Evolutionary conservation across 169 alveolate species (phyloP).

Genomic region (Miamiensis avidus): DNA sequence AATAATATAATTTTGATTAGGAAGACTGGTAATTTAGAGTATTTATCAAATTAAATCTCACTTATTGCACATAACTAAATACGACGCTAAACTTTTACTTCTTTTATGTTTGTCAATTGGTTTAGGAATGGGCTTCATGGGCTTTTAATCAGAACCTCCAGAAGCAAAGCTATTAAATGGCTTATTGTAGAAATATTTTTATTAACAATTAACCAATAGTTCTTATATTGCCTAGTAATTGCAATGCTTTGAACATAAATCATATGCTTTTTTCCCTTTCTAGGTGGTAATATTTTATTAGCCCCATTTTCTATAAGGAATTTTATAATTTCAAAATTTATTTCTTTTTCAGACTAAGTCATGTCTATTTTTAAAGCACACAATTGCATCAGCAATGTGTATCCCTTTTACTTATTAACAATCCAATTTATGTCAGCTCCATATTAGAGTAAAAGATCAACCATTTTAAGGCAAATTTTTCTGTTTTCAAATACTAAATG

Average conservation of each 20-base stretch:
- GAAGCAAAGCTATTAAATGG: not conserved
- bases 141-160: not conserved
- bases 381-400: constrained; percentile 52
- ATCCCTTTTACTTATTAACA: constrained; percentile 45
- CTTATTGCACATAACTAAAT: not conserved
- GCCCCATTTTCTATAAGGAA: constrained; percentile 61
- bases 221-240: constrained; percentile 5
- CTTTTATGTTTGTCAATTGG: not conserved
- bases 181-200: not conserved
- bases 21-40: no score
- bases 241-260: constrained; percentile 24
- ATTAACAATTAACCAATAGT: not conserved
- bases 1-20: no score
- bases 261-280: constrained; percentile 36
- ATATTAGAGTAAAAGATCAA: constrained; percentile 51
- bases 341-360: constrained; percentile 37
- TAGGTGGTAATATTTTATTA: constrained; percentile 33
- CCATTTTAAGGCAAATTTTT: constrained; percentile 57
- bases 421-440: constrained; percentile 58
- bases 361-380: constrained; percentile 32
- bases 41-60: not conserved
- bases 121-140: not conserved
- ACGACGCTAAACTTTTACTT: not conserved
- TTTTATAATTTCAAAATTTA: constrained; percentile 37
- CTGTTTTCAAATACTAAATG: constrained; percentile 47